Evolutionary conservation across 805 yeast species (phyloP).

Genomic region (Citeromyces matritensis): DNA sequence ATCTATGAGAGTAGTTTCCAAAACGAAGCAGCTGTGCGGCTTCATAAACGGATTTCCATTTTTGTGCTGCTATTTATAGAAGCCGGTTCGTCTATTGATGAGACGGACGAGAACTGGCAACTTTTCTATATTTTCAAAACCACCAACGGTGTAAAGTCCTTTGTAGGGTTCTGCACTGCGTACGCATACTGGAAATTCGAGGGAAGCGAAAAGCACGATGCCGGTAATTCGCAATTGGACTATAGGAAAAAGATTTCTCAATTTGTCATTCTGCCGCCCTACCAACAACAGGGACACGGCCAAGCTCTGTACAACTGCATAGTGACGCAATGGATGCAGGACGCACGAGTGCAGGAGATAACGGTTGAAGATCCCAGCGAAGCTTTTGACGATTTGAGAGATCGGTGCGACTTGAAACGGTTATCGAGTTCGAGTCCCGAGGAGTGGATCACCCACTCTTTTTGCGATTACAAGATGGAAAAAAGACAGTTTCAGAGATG

Average conservation of each 20-base stretch:
- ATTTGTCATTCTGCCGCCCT: constrained; percentile 72
- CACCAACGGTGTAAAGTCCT: constrained; percentile 18
- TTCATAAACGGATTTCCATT: constrained; percentile 62
- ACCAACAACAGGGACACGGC: constrained; percentile 66
- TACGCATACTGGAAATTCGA: constrained; percentile 74
- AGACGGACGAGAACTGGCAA: constrained; percentile 68
- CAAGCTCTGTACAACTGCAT: constrained; percentile 43
- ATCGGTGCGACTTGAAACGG: constrained; percentile 56
- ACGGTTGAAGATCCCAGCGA: constrained; percentile 94
- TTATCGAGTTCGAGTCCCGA: constrained; percentile 16
- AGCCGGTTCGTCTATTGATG: constrained; percentile 84
- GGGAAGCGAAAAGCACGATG: constrained; percentile 35
- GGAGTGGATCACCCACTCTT: constrained; percentile 24
- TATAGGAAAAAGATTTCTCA: constrained; percentile 74
- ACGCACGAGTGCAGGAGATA: constrained; percentile 43
- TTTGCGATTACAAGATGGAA: constrained; percentile 41
- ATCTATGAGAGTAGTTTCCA: constrained; percentile 34
- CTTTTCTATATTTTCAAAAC: constrained; percentile 38
- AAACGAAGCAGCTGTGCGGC: constrained; percentile 24
- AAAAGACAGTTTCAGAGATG: constrained; percentile 66
- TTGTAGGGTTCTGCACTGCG: constrained; percentile 72
- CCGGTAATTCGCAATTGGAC: constrained; percentile 10
- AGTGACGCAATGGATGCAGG: constrained; percentile 36
- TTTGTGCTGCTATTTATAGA: constrained; percentile 79
- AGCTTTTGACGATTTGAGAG: constrained; percentile 81